These are phyloP conservation scores for Pseudoscleropodium purum DNA, from an alignment of 225 moss, liverwort and hornwort species.

Conservation along the genomic window DNA sequence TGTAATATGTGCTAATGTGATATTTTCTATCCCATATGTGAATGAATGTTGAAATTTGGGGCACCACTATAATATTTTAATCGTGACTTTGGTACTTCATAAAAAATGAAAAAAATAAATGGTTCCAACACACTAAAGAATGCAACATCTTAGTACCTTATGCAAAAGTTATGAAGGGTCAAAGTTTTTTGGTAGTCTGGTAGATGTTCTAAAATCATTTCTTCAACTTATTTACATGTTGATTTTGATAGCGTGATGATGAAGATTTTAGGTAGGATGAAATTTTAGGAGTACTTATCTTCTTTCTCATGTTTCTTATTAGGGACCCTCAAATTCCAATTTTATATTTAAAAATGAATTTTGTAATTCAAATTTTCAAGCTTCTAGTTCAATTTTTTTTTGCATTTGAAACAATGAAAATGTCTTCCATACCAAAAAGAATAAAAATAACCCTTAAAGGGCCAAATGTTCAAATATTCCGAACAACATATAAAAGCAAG, in stretches of 20 bases:
- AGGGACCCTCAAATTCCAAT: neutral
- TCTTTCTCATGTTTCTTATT: neutral
- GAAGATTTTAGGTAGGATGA: neutral
- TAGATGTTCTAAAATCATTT: neutral
- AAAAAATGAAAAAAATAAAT: too few species aligned
- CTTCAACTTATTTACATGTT: too few species aligned
- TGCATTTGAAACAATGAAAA: neutral
- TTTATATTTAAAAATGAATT: neutral
- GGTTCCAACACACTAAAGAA: neutral
- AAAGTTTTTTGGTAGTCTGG: neutral
- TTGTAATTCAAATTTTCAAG: too few species aligned
- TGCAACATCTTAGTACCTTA: rapidly evolving
- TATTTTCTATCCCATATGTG: too few species aligned
- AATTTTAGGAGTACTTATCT: neutral
- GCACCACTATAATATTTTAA: too few species aligned
- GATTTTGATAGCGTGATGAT: neutral
- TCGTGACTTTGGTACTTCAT: too few species aligned
- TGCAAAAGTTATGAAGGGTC: neutral
- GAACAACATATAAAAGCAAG: neutral
- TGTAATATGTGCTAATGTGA: too few species aligned
- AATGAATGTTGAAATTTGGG: too few species aligned
- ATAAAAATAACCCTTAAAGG: neutral
- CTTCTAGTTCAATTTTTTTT: neutral
- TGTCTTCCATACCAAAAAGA: rapidly evolving
- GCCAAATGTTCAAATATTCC: neutral